Percentiles rank a stretch among this genome's conserved stretches.
Evolutionary conservation across 495 filamentous ascomycete genomes (phyloP).

Genomic region (Pyrenula aspistea): DNA sequence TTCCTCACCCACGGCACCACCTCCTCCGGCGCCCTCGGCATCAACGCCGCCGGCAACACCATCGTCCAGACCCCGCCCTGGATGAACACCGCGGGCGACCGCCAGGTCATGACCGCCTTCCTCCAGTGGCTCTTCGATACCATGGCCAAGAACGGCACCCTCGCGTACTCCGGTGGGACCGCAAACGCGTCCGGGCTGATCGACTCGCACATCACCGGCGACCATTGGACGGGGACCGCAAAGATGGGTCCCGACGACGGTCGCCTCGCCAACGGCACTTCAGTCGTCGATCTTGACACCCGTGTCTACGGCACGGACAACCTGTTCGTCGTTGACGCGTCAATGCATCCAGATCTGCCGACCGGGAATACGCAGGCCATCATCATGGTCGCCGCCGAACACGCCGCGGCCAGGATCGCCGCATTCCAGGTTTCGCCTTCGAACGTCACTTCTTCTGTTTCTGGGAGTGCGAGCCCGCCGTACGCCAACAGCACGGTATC

Average conservation of each 20-base stretch:
- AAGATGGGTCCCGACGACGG: slow-evolving; percentile 61
- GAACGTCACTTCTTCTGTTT: background rate
- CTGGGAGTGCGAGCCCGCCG: background rate
- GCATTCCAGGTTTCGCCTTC: slow-evolving; percentile 1
- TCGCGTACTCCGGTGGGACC: slow-evolving; percentile 30
- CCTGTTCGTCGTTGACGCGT: slow-evolving; percentile 29
- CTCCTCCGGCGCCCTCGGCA: slow-evolving; percentile 42
- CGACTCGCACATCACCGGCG: slow-evolving; percentile 34
- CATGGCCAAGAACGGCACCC: slow-evolving; percentile 36
- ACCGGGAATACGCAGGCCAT: slow-evolving; percentile 32
- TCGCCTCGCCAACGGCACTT: slow-evolving; percentile 40
- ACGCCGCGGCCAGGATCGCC: slow-evolving; percentile 25
- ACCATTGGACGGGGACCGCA: slow-evolving; percentile 57
- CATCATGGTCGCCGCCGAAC: slow-evolving; percentile 31
- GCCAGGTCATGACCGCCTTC: slow-evolving; percentile 11
- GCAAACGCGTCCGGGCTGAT: slow-evolving; percentile 37
- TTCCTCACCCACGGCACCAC: slow-evolving; percentile 28
- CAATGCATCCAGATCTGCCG: slow-evolving; percentile 31
- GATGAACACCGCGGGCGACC: slow-evolving; percentile 14
- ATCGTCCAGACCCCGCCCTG: slow-evolving; percentile 36
- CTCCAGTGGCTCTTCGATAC: slow-evolving; percentile 32
- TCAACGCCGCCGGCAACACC: slow-evolving; percentile 41
- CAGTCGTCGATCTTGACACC: slow-evolving; percentile 59
- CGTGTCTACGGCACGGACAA: slow-evolving; percentile 63
- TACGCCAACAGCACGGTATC: background rate